phyloP scores from a whole-genome alignment of 805 yeast genomes.

The Wickerhamomyces strasburgensis region DNA sequence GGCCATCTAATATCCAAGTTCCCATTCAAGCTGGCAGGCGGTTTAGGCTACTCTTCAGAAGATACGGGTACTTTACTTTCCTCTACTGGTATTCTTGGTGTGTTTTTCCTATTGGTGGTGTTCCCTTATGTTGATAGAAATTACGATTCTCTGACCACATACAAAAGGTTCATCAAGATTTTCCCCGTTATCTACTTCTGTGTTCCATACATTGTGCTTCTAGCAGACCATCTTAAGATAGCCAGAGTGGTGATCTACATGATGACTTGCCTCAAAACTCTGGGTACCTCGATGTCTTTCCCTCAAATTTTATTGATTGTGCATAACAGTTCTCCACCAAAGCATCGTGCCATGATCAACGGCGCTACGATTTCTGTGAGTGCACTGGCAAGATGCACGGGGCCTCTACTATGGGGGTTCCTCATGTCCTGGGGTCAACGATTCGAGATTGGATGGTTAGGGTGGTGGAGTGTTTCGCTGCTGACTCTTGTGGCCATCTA shows the following conservation, averaged over 20 bases:
- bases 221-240: conserved; percentile 24
- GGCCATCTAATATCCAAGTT: conserved; percentile 31
- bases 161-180: conserved; percentile 33
- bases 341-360: conserved; percentile 54
- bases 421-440: conserved; percentile 34
- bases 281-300: conserved; percentile 42
- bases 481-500: conserved; percentile 26
- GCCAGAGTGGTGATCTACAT: conserved; percentile 17
- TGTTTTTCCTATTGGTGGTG: conserved; percentile 41
- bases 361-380: conserved; percentile 50
- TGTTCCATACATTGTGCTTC: conserved; percentile 44
- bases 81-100: conserved; percentile 49
- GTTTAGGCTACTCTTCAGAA: conserved; percentile 42
- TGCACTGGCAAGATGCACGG: conserved; percentile 51
- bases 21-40: conserved; percentile 48
- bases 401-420: conserved; percentile 54
- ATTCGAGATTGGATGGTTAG: conserved; percentile 27
- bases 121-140: conserved; percentile 49
- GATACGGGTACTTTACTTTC: conserved; percentile 49
- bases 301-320: conserved; percentile 51
- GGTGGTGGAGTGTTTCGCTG: conserved; percentile 29
- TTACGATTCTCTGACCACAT: conserved; percentile 41
- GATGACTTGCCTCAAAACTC: conserved; percentile 30
- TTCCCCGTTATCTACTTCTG: conserved; percentile 42
- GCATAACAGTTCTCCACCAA: conserved; percentile 48